Conservation (phyloP, 1,284 basidiomycete species). For the Ustilago lituana region DNA sequence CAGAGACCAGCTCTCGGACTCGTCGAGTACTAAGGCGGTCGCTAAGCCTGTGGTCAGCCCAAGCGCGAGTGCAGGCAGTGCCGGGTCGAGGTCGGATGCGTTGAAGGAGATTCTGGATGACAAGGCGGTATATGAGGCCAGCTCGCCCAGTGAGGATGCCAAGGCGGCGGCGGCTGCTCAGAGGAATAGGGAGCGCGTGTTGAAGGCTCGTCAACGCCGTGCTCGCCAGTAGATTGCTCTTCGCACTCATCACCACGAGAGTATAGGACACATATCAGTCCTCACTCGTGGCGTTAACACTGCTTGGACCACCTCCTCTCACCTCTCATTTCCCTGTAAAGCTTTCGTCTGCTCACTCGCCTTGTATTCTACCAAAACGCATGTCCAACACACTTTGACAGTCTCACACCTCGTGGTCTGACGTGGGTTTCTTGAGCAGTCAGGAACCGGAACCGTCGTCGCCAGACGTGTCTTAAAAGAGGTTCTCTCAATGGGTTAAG, state of each 20-base stretch:
- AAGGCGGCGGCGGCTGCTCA: conserved; percentile 7
- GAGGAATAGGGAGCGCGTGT: conserved; percentile 26
- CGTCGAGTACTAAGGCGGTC: neutral
- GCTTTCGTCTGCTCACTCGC: neutral
- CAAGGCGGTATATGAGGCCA: conserved; percentile 28
- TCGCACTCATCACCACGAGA: too few species aligned
- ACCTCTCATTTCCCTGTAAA: too few species aligned
- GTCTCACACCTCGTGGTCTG: too few species aligned
- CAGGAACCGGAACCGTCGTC: too few species aligned
- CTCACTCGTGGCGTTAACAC: too few species aligned
- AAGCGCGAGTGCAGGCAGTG: neutral
- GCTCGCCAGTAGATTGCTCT: conserved; percentile 19
- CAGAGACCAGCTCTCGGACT: conserved; percentile 13
- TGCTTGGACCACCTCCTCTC: too few species aligned
- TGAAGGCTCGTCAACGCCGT: conserved; percentile 43
- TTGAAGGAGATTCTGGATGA: conserved; percentile 45
- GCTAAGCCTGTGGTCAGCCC: conserved; percentile 9
- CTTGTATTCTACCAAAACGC: neutral
- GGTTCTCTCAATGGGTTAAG: too few species aligned
- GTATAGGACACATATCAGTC: too few species aligned
- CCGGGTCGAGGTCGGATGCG: conserved; percentile 21
- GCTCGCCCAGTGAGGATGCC: neutral
- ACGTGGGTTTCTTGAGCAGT: too few species aligned
- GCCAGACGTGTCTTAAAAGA: too few species aligned
- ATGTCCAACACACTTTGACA: neutral